A percentile compares a stretch with the other conserved stretches of the same genome.
Evolutionary conservation across 2,329 filamentous ascomycete genomes (phyloP).

Genomic region (Chaetomiaceae sp.): DNA sequence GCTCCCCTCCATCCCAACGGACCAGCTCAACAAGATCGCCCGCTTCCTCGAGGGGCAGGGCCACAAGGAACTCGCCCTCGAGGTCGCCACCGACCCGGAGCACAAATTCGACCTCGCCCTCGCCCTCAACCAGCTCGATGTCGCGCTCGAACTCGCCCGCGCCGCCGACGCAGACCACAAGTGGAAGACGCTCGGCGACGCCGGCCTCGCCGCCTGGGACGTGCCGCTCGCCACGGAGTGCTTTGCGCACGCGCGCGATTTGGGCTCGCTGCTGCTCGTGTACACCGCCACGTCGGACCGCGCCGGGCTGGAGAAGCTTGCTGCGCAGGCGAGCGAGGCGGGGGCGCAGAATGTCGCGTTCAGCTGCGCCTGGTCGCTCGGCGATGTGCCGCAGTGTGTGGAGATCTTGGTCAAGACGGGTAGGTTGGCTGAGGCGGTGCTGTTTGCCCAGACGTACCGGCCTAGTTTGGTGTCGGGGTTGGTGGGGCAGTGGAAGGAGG

Average conservation of each 20-base stretch:
- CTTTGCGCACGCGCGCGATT: conserved; percentile 83
- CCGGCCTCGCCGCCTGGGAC: conserved; percentile 81
- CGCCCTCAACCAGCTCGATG: conserved; percentile 72
- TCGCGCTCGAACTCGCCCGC: conserved; percentile 77
- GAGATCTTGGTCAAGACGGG: conserved; percentile 73
- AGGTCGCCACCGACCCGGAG: conserved; percentile 89
- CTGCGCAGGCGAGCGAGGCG: conserved; percentile 65
- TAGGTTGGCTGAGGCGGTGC: conserved; percentile 74
- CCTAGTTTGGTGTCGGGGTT: conserved; percentile 65
- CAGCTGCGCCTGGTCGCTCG: conserved; percentile 79
- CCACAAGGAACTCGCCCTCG: conserved; percentile 89
- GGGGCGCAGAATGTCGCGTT: conserved; percentile 92
- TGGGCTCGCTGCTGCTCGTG: conserved; percentile 81
- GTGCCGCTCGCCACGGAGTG: conserved; percentile 84
- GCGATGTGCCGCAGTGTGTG: conserved; percentile 74
- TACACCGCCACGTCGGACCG: conserved; percentile 80
- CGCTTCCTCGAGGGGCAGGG: conserved; percentile 96
- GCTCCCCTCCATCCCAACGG: conserved; percentile 74
- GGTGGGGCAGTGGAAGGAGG: conserved; percentile 74
- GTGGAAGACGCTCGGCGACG: conserved; percentile 96
- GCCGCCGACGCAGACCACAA: conserved; percentile 88
- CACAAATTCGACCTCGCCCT: conserved; percentile 94
- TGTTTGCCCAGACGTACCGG: conserved; percentile 95
- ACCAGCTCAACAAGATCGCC: conserved; percentile 96
- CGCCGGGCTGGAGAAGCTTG: conserved; percentile 65